Evolutionary conservation across 495 filamentous ascomycete genomes (phyloP).

Genomic region (Penicillium atrosanguineum): DNA sequence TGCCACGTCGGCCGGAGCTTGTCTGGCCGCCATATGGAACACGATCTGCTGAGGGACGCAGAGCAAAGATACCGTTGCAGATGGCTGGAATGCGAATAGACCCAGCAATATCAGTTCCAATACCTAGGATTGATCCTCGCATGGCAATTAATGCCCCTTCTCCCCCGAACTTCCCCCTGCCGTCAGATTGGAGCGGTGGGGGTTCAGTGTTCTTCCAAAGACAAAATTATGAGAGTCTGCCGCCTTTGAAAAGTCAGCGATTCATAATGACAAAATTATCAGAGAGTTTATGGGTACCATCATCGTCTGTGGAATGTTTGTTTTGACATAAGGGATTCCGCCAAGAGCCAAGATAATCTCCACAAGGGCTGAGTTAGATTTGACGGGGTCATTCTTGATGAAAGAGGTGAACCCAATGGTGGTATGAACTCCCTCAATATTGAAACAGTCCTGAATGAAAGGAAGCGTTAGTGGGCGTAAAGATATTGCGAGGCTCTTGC

Average conservation of each 20-base stretch:
- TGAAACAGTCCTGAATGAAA: conserved; percentile 21
- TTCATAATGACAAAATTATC: too few species aligned
- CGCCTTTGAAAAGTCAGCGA: conserved; percentile 8
- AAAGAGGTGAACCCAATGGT: conserved; percentile 21
- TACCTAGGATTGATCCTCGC: conserved; percentile 52
- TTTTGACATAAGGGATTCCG: conserved; percentile 59
- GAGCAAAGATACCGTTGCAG: conserved; percentile 33
- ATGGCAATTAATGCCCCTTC: conserved; percentile 58
- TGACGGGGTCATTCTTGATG: conserved; percentile 16
- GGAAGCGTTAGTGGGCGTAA: background rate
- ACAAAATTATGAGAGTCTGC: conserved; percentile 35
- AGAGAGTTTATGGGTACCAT: too few species aligned
- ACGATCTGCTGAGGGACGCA: conserved; percentile 31
- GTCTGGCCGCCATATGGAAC: conserved; percentile 35
- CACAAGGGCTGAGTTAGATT: conserved; percentile 18
- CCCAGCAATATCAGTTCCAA: conserved; percentile 58
- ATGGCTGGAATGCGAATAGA: conserved; percentile 51
- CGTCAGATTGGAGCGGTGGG: conserved; percentile 43
- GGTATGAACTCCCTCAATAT: conserved; percentile 18
- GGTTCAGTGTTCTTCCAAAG: conserved; percentile 57
- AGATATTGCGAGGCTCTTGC: too few species aligned
- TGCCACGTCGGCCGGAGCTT: conserved; percentile 25
- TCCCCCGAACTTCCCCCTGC: conserved; percentile 56
- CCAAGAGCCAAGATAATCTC: conserved; percentile 30
- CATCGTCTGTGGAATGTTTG: conserved; percentile 51